phyloP scores from a whole-genome alignment of 2,329 filamentous ascomycete species.

The Cryphonectria nitschkei region DNA sequence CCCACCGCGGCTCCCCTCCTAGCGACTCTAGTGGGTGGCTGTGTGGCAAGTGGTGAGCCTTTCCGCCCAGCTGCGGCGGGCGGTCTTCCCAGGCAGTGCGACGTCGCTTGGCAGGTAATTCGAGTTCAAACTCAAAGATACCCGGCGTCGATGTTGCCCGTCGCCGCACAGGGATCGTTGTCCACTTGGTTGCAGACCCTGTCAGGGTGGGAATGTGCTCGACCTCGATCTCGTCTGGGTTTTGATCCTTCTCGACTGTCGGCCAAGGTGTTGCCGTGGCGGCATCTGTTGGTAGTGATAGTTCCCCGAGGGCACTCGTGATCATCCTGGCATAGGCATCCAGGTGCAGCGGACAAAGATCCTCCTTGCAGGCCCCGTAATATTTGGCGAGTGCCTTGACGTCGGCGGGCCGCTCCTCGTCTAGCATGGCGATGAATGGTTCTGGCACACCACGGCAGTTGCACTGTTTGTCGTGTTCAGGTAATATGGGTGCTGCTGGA shows the following conservation, averaged over 20 bases:
- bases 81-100: slow-evolving; percentile 5
- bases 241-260: slow-evolving; percentile 2
- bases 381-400: slow-evolving; percentile 15
- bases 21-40: not conserved
- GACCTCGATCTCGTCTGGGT: slow-evolving; percentile 15
- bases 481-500: slow-evolving; percentile 23
- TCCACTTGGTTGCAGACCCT: slow-evolving; percentile 26
- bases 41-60: not conserved
- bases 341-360: slow-evolving; percentile 25
- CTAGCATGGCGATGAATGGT: slow-evolving; percentile 20
- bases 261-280: slow-evolving; percentile 4
- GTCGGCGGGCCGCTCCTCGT: slow-evolving; percentile 4
- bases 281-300: not conserved
- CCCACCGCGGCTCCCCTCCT: not conserved
- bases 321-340: slow-evolving; percentile 24
- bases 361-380: slow-evolving; percentile 23
- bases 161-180: slow-evolving; percentile 23
- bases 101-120: slow-evolving; percentile 23
- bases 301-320: slow-evolving; percentile 20
- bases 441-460: slow-evolving; percentile 21
- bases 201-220: slow-evolving; percentile 6
- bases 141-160: slow-evolving; percentile 26
- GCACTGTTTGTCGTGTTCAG: slow-evolving; percentile 13
- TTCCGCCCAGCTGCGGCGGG: not conserved
- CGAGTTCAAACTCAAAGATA: slow-evolving; percentile 26